These are phyloP conservation scores for Lentinula boryana DNA, from an alignment of 768 basidiomycete species.

Conservation along the genomic window DNA sequence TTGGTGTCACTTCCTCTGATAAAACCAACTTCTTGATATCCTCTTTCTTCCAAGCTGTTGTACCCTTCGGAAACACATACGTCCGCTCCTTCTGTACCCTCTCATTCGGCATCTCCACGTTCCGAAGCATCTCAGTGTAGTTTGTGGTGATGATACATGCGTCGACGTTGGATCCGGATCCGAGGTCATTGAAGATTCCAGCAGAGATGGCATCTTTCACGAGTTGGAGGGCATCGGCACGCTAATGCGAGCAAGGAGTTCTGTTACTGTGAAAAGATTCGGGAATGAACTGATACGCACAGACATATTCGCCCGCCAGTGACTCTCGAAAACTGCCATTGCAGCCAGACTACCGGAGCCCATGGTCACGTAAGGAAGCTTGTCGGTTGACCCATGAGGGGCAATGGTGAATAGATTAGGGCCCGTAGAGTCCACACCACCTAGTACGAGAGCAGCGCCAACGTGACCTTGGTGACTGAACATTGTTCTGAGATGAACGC, in stretches of 20 bases:
- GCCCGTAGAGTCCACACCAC: constrained; percentile 92
- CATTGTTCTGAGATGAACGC: neutral
- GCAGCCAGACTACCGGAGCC: constrained; percentile 94
- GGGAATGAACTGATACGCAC: constrained; percentile 33
- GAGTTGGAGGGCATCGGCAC: constrained; percentile 73
- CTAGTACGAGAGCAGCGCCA: constrained; percentile 93
- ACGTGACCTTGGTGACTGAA: constrained; percentile 86
- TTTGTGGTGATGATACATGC: constrained; percentile 89
- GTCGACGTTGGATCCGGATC: constrained; percentile 98
- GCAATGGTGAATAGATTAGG: constrained; percentile 94
- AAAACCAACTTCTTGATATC: constrained; percentile 66
- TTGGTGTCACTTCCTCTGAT: constrained; percentile 56
- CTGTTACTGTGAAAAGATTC: neutral
- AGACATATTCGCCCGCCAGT: constrained; percentile 78
- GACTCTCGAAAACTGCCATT: constrained; percentile 94
- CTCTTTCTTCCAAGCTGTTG: constrained; percentile 87
- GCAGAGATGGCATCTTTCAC: constrained; percentile 86
- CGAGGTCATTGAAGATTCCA: constrained; percentile 99
- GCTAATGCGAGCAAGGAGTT: constrained; percentile 30
- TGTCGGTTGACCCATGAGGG: constrained; percentile 97
- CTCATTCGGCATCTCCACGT: constrained; percentile 88
- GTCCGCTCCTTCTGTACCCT: constrained; percentile 71
- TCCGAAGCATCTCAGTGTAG: constrained; percentile 88
- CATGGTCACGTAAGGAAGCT: constrained; percentile 98
- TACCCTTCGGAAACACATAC: constrained; percentile 75